Evolutionary conservation across 2,329 filamentous ascomycete genomes (phyloP).

Genomic region (Fusarium tricinctum): DNA sequence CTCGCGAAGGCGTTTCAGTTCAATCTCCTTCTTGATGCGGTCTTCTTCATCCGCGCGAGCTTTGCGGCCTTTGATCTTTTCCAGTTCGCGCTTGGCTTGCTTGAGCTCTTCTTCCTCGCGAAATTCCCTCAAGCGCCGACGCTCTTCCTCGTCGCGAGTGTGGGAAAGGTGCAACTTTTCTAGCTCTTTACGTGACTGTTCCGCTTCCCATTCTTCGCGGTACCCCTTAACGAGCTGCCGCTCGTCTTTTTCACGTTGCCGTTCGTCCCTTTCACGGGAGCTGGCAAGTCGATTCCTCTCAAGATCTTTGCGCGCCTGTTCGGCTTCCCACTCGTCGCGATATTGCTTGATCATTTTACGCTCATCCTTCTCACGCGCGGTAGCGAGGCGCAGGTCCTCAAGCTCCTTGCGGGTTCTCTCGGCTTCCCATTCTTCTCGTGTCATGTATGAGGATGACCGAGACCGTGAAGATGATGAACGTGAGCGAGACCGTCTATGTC

Average conservation of each 20-base stretch:
- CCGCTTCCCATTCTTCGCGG: constrained; percentile 58
- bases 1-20: constrained; percentile 65
- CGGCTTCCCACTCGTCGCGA: constrained; percentile 59
- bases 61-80: constrained; percentile 61
- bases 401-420: constrained; percentile 60
- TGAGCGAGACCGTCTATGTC: constrained; percentile 52
- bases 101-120: constrained; percentile 63
- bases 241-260: constrained; percentile 42
- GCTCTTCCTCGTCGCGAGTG: constrained; percentile 55
- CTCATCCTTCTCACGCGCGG: constrained; percentile 57
- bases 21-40: constrained; percentile 66
- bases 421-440: constrained; percentile 60
- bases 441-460: constrained; percentile 56
- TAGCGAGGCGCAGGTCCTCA: constrained; percentile 59
- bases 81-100: constrained; percentile 63
- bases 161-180: constrained; percentile 38
- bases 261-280: constrained; percentile 56
- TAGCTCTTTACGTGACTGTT: constrained; percentile 44
- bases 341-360: constrained; percentile 58
- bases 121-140: constrained; percentile 57
- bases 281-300: constrained; percentile 60
- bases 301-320: constrained; percentile 60
- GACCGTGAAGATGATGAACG: constrained; percentile 55
- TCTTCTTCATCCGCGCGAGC: constrained; percentile 64
- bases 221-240: constrained; percentile 55